Conservation (phyloP, 257 asterid genomes). For the Penstemon davidsonii region DNA sequence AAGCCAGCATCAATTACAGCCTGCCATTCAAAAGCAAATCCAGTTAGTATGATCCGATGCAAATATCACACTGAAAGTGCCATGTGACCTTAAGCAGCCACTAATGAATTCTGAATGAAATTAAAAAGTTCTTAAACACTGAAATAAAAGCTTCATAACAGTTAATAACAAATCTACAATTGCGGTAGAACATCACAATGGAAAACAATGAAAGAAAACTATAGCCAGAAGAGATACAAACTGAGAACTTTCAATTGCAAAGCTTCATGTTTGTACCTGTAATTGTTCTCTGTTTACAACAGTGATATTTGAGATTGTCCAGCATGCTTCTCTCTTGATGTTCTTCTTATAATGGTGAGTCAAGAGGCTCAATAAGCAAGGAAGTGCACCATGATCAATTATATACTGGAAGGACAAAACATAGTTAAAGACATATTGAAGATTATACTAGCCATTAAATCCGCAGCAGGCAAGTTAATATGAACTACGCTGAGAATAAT, state of each 20-base stretch:
- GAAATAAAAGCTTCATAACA: constrained; percentile 1
- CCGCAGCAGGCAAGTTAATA: constrained; percentile 9
- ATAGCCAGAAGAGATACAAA: background rate
- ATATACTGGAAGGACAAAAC: constrained; percentile 41
- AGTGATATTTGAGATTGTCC: constrained; percentile 88
- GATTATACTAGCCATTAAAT: background rate
- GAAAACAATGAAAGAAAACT: background rate
- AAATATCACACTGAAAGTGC: background rate
- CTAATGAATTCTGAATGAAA: background rate
- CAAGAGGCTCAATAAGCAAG: constrained; percentile 63
- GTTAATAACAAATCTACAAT: background rate
- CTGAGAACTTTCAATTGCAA: constrained; percentile 9
- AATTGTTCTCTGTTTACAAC: constrained; percentile 85
- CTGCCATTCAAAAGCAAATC: constrained; percentile 36
- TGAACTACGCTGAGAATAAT: constrained; percentile 6
- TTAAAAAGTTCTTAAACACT: background rate
- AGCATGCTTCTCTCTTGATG: constrained; percentile 90
- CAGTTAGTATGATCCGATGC: constrained; percentile 2
- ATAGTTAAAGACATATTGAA: no score
- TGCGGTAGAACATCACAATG: background rate
- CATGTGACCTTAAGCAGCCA: background rate
- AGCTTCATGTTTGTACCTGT: constrained; percentile 45
- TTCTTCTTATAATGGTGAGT: constrained; percentile 85
- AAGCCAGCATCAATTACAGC: constrained; percentile 76
- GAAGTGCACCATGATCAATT: constrained; percentile 70